Percentiles rank a stretch among this genome's conserved stretches.
These are phyloP conservation scores for Geranium incanum DNA, from an alignment of 441 rosid species.

Conservation along the genomic window DNA sequence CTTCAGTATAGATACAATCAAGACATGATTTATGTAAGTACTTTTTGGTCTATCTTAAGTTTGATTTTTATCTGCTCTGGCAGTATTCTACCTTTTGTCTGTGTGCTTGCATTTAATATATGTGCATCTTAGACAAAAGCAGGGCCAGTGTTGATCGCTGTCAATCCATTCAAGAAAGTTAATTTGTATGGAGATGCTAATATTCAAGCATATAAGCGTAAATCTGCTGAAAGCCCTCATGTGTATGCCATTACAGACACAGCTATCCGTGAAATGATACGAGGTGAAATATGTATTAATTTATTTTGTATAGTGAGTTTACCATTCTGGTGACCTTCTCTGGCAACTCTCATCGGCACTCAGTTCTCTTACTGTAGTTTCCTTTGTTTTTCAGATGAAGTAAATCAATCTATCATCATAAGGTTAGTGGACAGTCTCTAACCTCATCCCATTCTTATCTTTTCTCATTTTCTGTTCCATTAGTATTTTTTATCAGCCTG, in stretches of 20 bases:
- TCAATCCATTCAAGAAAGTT: constrained; percentile 93
- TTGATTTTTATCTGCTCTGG: constrained; percentile 15
- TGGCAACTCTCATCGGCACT: constrained; percentile 9
- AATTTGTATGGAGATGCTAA: constrained; percentile 69
- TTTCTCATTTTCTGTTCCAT: not conserved
- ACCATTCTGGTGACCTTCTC: constrained; percentile 6
- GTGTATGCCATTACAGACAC: constrained; percentile 95
- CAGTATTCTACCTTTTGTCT: constrained; percentile 15
- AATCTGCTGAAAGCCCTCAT: constrained; percentile 72
- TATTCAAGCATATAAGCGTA: constrained; percentile 78
- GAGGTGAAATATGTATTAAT: constrained; percentile 46
- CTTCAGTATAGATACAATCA: constrained; percentile 80
- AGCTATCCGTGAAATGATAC: constrained; percentile 93
- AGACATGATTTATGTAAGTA: constrained; percentile 88
- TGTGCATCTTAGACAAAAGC: constrained; percentile 73
- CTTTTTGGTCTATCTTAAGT: constrained; percentile 17
- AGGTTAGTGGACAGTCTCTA: constrained; percentile 47
- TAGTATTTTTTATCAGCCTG: not conserved
- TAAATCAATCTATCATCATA: constrained; percentile 43
- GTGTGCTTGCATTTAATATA: constrained; percentile 17
- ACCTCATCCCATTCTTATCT: constrained; percentile 6
- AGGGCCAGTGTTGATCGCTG: constrained; percentile 91
- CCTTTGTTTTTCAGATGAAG: constrained; percentile 47
- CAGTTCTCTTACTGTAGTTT: constrained; percentile 25
- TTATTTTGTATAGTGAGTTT: constrained; percentile 13